A percentile compares a stretch with the other conserved stretches of the same genome.
Evolutionary conservation across 73 alveolate species (phyloP).

Genomic region (Urostyla sp.): DNA sequence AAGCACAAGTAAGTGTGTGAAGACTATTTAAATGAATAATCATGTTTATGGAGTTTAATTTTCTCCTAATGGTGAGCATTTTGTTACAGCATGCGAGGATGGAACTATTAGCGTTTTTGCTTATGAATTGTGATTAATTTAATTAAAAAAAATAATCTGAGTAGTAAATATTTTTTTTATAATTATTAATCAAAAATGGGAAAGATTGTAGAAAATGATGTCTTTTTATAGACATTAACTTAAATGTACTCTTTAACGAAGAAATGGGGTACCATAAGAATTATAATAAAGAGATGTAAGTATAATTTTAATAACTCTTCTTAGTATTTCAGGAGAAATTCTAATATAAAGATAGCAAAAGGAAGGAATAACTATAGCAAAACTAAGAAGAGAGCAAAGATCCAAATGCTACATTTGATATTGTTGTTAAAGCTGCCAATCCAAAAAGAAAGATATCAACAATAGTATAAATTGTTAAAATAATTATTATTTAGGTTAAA

Average conservation of each 20-base stretch:
- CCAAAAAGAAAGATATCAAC: conserved; percentile 46
- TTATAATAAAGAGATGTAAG: conserved; percentile 44
- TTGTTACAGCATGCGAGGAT: conserved; percentile 41
- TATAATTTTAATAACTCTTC: background rate
- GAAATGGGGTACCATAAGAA: conserved; percentile 65
- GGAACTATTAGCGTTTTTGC: conserved; percentile 27
- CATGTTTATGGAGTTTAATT: conserved; percentile 41
- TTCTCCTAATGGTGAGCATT: conserved; percentile 41
- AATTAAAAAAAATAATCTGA: background rate
- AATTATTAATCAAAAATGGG: conserved; percentile 41
- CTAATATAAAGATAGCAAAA: conserved; percentile 22
- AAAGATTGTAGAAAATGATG: conserved; percentile 46
- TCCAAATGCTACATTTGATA: background rate
- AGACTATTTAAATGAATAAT: conserved; percentile 17
- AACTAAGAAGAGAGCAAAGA: background rate
- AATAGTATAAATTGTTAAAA: background rate
- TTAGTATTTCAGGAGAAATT: conserved; percentile 39
- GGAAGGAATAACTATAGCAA: background rate
- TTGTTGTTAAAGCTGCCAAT: conserved; percentile 42
- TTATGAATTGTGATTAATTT: background rate
- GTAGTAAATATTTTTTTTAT: background rate
- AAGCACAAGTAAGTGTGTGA: conserved; percentile 29
- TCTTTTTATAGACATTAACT: conserved; percentile 21
- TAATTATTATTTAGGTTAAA: background rate
- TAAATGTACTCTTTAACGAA: conserved; percentile 55